Conservation (phyloP, 2,329 filamentous ascomycete genomes). For the Chaetomium olivaceum region DNA sequence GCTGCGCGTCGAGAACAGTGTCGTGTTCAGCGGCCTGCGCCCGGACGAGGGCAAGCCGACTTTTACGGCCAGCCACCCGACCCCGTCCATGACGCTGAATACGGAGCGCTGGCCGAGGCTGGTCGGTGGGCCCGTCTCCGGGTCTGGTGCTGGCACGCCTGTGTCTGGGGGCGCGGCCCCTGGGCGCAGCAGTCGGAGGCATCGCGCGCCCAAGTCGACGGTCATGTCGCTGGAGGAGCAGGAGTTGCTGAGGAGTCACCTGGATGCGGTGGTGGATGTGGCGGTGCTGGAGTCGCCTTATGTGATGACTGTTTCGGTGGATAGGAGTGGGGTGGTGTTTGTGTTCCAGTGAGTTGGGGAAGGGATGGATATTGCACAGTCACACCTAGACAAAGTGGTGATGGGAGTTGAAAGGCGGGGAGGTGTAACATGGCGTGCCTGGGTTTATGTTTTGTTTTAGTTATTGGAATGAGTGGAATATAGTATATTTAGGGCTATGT, state of each 20-base stretch:
- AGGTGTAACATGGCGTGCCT: not conserved
- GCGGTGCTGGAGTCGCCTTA: conserved; percentile 87
- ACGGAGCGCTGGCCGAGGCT: conserved; percentile 59
- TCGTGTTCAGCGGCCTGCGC: conserved; percentile 76
- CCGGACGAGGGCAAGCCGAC: conserved; percentile 70
- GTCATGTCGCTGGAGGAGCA: conserved; percentile 89
- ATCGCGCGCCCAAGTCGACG: conserved; percentile 68
- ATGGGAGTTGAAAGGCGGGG: not conserved
- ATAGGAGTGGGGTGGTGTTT: conserved; percentile 86
- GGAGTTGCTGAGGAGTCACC: conserved; percentile 77
- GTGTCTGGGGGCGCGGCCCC: conserved; percentile 34
- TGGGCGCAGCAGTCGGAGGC: conserved; percentile 33
- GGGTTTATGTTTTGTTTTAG: not conserved
- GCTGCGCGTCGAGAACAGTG: conserved; percentile 72
- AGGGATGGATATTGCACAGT: not conserved
- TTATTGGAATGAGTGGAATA: not conserved
- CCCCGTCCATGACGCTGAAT: conserved; percentile 63
- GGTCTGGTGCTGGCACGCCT: conserved; percentile 27
- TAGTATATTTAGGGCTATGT: not conserved
- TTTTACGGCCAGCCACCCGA: conserved; percentile 66
- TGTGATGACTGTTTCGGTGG: conserved; percentile 87
- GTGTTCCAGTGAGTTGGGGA: conserved; percentile 59
- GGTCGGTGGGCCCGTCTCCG: conserved; percentile 35
- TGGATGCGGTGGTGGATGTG: conserved; percentile 86
- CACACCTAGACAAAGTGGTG: not conserved